Base-by-base conservation (phyloP, 345 rosid species). In the Melaleuca quinquenervia region DNA sequence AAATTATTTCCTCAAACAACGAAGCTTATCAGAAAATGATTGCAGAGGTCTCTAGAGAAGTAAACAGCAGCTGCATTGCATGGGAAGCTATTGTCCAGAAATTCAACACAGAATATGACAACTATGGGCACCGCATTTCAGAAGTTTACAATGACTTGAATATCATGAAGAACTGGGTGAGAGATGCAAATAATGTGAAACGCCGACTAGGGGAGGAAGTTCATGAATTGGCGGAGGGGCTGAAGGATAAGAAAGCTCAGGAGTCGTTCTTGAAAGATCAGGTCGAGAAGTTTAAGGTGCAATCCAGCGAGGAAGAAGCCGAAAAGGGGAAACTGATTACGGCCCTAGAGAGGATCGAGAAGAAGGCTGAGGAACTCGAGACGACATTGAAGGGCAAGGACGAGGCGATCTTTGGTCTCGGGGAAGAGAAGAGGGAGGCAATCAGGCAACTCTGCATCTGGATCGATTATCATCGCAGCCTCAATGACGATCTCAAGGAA, bases 391-490 rank as follows among this genome's bases (percentile, higher is more conserved):
- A 89, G 85, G 90, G 89, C 87, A 91, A 91, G 88, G 96, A 95
- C n/a, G 92, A 87, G 44, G 89, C 87, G 0, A 83, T 93, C 56
- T 29, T 83, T 85, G 92, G 88, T 14, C 86, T 96, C 3, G 97
- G 94, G 32, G 98, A 95, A 86, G 94, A 91, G 93, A 95, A 98
- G 90, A 93, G 94, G 89, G 99, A 98, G 85, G 98, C 98, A 48
- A 98, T 96, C 75, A 91, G 99, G 91, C 99, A 98, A 89, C 98
- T 96, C 1, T 97, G 99, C 84, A 8, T 95, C 82, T 89, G 92
- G 93, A 90, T 92, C 60, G 99, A 97, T 50, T 95, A 97, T 89
- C 99, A 97, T 89, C 91, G 93, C 24, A 87, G 87, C 78, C 93
- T 94, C 32, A 91, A 90, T 16, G 90, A 96, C 83, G 58, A 91